A percentile compares a stretch with the other conserved stretches of the same genome.
Conservation (phyloP, 768 basidiomycete genomes). For the Pulveroboletus sp. region DNA sequence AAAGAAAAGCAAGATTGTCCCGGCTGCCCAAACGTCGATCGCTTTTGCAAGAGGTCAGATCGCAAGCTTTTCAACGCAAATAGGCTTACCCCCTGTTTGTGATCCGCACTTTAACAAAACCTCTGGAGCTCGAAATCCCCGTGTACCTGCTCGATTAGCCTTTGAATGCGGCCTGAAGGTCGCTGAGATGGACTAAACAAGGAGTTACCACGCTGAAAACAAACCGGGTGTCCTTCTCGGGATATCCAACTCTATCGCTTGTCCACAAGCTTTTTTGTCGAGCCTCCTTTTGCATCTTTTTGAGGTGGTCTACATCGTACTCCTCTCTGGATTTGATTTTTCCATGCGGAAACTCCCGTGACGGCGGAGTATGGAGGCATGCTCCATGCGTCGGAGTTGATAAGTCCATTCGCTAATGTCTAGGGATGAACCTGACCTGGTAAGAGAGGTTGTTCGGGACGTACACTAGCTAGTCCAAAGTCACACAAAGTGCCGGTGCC, state of each 20-base stretch:
- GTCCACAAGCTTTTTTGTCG: constrained; percentile 47
- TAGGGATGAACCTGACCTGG: constrained; percentile 1
- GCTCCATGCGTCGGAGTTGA: constrained; percentile 41
- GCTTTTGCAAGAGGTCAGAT: constrained; percentile 45
- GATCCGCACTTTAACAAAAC: constrained; percentile 91
- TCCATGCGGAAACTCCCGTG: constrained; percentile 65
- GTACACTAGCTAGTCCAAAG: constrained; percentile 91
- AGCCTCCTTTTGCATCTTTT: constrained; percentile 56
- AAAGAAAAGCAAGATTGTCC: constrained; percentile 90
- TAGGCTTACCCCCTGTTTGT: constrained; percentile 80
- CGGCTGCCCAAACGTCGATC: constrained; percentile 95
- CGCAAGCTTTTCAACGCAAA: neutral
- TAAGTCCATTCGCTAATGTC: constrained; percentile 50
- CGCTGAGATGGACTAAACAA: neutral
- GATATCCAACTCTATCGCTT: constrained; percentile 74
- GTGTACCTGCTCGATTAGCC: constrained; percentile 93
- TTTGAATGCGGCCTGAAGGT: constrained; percentile 67
- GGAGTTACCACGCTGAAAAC: constrained; percentile 3
- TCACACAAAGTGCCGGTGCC: constrained; percentile 87
- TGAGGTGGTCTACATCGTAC: constrained; percentile 46
- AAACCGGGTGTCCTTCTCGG: constrained; percentile 69
- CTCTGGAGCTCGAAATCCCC: constrained; percentile 96
- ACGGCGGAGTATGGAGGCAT: constrained; percentile 78
- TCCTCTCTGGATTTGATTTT: constrained; percentile 40
- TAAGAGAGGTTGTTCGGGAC: constrained; percentile 23